Percentiles rank a stretch among this genome's conserved stretches.
phyloP scores from a whole-genome alignment of 2,329 filamentous ascomycete genomes.

The Diaporthe amygdali region DNA sequence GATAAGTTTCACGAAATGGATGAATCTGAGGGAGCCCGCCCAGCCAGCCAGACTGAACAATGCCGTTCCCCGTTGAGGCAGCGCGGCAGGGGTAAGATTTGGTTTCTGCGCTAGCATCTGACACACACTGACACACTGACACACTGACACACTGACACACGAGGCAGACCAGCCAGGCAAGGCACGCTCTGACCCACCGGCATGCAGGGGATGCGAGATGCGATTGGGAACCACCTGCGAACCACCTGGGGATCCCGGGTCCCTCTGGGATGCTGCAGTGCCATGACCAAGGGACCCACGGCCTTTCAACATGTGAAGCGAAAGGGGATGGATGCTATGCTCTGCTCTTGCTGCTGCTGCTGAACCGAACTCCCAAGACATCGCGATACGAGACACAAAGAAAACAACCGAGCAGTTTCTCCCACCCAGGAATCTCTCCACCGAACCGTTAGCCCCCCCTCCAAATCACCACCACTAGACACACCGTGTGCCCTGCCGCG shows the following conservation, averaged over 20 bases:
- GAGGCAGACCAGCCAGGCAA: neutral
- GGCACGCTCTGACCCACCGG: constrained; percentile 4
- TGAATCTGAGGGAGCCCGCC: constrained; percentile 4
- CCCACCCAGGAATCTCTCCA: neutral
- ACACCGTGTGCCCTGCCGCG: neutral
- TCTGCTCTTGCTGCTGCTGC: neutral
- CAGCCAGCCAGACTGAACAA: neutral
- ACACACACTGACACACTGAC: constrained; percentile 14
- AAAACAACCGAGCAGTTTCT: neutral
- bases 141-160: neutral
- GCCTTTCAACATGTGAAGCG: constrained; percentile 13
- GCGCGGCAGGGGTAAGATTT: neutral
- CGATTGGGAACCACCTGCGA: constrained; percentile 10
- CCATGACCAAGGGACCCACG: neutral
- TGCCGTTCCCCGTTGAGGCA: neutral
- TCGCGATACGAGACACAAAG: neutral
- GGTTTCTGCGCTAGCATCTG: constrained; percentile 15
- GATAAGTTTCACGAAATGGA: constrained; percentile 4
- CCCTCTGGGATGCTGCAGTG: neutral
- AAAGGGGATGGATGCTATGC: neutral
- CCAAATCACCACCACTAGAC: neutral
- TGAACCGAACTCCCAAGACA: neutral
- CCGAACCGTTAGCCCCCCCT: too few relatives aligned
- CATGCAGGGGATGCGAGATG: constrained; percentile 14
- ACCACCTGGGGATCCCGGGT: neutral